Base-by-base conservation (phyloP, 148 eudicot genomes). In the Amaranthus hypochondriacus region DNA sequence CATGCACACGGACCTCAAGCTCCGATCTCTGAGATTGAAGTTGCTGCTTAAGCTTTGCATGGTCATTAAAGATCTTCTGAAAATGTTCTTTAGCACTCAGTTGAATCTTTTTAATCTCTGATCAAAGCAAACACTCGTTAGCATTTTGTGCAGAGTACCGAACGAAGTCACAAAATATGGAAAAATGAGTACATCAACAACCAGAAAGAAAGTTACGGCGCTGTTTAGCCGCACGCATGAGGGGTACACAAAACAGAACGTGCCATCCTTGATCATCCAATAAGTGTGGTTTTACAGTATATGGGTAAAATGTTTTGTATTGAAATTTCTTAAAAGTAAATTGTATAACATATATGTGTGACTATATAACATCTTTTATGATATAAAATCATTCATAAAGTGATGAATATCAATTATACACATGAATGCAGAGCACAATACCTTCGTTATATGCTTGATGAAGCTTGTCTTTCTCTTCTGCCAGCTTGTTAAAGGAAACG, bases 101-200 rank as follows among this genome's bases (percentile, higher is more conserved):
- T 84, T 92, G 93, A 42, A 95, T 90, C 85, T 90, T 92, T 75
- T 83, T 87, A 56, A 95, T 80, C 76, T 90, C 98, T 95, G 88
- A 75, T 18, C 12, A 70, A 76, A 11, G 69, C 48, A 79, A 79
- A 69, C 74, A 78, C 60, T 8, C 15, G 48, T 66, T 50, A 70
- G 75, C n/a, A 76, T 12, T 66, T 69, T 28, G 39, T 28, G 39
- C 39, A 28, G 39, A 28, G 39, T 28, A 28, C 39, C 2, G 39
- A 28, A 28, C 39, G 50, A 8, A 72, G 5, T 15, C 11, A 68
- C 48, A 47, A 73, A 74, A 9, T 39, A 53, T 13, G 10, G 59
- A 51, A 42, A 54, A 63, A 58, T 50, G 13, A 70, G 42, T 9
- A 55, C 52, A 74, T 48, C 66, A 64, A 66, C 43, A 62, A 54